phyloP scores from a whole-genome alignment of 192 early-diverging fungal species.

The Linnemannia elongata region DNA sequence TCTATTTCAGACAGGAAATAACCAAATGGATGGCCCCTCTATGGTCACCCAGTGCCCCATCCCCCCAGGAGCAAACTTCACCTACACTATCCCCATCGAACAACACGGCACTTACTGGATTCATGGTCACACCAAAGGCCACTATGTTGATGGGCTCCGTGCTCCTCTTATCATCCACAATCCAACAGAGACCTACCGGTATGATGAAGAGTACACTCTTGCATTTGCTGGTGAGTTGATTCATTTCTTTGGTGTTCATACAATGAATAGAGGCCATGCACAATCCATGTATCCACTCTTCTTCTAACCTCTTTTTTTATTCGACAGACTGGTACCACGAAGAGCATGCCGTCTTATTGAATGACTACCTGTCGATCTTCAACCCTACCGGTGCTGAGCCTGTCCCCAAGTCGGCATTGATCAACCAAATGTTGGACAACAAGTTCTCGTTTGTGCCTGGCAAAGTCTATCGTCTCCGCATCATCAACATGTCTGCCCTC shows the following conservation, averaged over 20 bases:
- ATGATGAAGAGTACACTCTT: slow-evolving; percentile 72
- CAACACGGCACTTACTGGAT: slow-evolving; percentile 80
- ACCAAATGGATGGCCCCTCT: slow-evolving; percentile 70
- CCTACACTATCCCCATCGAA: slow-evolving; percentile 64
- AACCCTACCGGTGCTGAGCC: slow-evolving; percentile 85
- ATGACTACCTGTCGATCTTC: slow-evolving; percentile 72
- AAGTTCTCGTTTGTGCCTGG: slow-evolving; percentile 70
- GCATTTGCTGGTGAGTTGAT: slow-evolving; percentile 72
- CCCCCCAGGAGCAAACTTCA: slow-evolving; percentile 65
- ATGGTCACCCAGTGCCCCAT: slow-evolving; percentile 75
- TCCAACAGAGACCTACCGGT: slow-evolving; percentile 55
- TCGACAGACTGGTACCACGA: slow-evolving; percentile 70
- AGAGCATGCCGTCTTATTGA: slow-evolving; percentile 62
- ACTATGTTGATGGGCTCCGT: slow-evolving; percentile 79
- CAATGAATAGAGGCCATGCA: not conserved
- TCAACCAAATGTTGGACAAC: slow-evolving; percentile 62
- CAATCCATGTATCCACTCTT: not conserved
- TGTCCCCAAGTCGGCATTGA: slow-evolving; percentile 73
- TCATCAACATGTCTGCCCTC: slow-evolving; percentile 81
- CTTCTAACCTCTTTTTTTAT: not conserved
- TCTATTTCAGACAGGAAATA: slow-evolving; percentile 69
- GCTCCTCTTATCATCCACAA: slow-evolving; percentile 74
- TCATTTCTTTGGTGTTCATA: not conserved
- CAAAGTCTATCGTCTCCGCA: slow-evolving; percentile 82
- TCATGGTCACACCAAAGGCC: slow-evolving; percentile 70